A percentile compares a stretch with the other conserved stretches of the same genome.
Evolutionary conservation across 2,329 filamentous ascomycete genomes (phyloP).

Genomic region (Xylaria sp.): DNA sequence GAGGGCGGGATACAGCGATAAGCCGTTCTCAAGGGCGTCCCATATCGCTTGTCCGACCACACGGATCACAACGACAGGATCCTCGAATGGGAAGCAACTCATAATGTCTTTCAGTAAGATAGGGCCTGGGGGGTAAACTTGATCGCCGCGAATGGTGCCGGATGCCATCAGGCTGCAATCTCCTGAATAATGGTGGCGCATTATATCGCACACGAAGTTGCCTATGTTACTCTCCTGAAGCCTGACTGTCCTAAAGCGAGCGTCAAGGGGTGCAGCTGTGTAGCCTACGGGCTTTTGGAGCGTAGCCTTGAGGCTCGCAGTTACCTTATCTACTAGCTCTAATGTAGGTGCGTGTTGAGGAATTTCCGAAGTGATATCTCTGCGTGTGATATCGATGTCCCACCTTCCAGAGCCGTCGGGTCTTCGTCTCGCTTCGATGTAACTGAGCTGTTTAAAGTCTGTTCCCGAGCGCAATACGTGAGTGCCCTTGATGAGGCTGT

Average conservation of each 20-base stretch:
- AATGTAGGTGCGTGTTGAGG: slow-evolving; percentile 69
- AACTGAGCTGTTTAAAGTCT: slow-evolving; percentile 93
- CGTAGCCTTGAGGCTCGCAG: slow-evolving; percentile 77
- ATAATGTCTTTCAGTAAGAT: slow-evolving; percentile 83
- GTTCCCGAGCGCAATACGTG: slow-evolving; percentile 89
- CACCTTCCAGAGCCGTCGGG: slow-evolving; percentile 62
- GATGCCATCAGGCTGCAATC: slow-evolving; percentile 88
- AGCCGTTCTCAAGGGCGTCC: slow-evolving; percentile 85
- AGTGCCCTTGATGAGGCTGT: slow-evolving; percentile 78
- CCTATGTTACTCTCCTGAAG: slow-evolving; percentile 82
- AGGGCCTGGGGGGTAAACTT: slow-evolving; percentile 85
- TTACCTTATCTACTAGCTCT: slow-evolving; percentile 73
- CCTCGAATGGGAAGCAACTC: slow-evolving; percentile 92
- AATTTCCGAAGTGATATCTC: slow-evolving; percentile 77
- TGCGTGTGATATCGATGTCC: slow-evolving; percentile 80
- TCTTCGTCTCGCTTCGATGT: slow-evolving; percentile 77
- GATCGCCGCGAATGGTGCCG: slow-evolving; percentile 87
- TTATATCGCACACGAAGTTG: slow-evolving; percentile 92
- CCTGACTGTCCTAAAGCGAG: slow-evolving; percentile 84
- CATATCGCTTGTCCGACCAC: slow-evolving; percentile 77
- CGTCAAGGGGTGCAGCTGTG: slow-evolving; percentile 83
- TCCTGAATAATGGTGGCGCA: slow-evolving; percentile 82
- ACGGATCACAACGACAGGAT: slow-evolving; percentile 82
- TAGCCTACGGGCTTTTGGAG: slow-evolving; percentile 86
- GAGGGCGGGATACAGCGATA: slow-evolving; percentile 81